Conservation (phyloP, 2,329 filamentous ascomycete species). For the Microsporum audouinii region DNA sequence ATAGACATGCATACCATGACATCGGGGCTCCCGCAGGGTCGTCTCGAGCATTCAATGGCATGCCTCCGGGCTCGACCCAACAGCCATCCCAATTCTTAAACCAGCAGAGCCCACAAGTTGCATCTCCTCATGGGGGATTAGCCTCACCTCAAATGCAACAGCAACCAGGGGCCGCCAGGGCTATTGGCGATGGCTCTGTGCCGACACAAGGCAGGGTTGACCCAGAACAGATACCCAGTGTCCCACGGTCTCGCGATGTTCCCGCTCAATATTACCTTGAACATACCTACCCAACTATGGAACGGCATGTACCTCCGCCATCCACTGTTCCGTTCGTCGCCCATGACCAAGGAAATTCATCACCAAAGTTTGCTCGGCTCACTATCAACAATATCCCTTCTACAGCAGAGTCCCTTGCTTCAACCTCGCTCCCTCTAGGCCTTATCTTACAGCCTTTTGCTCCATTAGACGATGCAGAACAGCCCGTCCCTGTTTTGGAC, state of each 20-base stretch:
- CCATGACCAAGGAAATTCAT: conserved; percentile 93
- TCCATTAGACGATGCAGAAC: conserved; percentile 68
- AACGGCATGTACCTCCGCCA: conserved; percentile 82
- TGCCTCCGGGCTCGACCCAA: conserved; percentile 47
- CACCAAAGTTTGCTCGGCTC: conserved; percentile 82
- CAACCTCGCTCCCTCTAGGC: conserved; percentile 75
- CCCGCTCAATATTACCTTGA: conserved; percentile 73
- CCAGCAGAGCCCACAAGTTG: conserved; percentile 27
- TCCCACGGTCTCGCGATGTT: conserved; percentile 72
- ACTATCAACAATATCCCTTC: conserved; percentile 89
- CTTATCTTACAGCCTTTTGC: conserved; percentile 83
- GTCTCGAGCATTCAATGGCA: conserved; percentile 58
- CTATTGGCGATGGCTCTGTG: conserved; percentile 43
- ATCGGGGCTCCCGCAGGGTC: conserved; percentile 61
- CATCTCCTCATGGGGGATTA: conserved; percentile 24
- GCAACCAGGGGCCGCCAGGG: conserved; percentile 22
- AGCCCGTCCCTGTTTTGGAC: conserved; percentile 80
- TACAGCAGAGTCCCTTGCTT: conserved; percentile 63
- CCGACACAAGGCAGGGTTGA: conserved; percentile 67
- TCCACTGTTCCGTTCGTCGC: conserved; percentile 80
- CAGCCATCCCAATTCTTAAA: conserved; percentile 46
- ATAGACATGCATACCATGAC: conserved; percentile 82
- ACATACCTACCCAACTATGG: conserved; percentile 89
- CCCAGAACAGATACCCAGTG: conserved; percentile 82
- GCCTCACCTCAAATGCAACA: conserved; percentile 13